A percentile compares a stretch with the other conserved stretches of the same genome.
These are phyloP conservation scores for Pseudocercospora cruenta DNA, from an alignment of 2,329 filamentous ascomycete genomes.

Conservation along the genomic window DNA sequence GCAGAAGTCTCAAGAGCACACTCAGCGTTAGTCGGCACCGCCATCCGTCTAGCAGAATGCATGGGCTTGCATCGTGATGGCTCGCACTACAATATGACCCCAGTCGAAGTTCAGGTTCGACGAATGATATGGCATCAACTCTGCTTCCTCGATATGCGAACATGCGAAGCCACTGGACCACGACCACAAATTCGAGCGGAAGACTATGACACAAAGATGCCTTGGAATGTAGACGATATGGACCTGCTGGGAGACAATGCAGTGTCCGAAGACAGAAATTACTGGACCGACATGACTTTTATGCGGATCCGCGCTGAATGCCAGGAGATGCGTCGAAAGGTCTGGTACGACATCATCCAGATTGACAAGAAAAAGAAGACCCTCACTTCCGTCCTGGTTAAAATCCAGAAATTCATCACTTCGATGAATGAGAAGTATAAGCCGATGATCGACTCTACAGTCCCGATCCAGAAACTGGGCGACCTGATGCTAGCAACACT, in stretches of 20 bases:
- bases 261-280: constrained; percentile 51
- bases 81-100: constrained; percentile 65
- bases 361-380: constrained; percentile 65
- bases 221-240: constrained; percentile 70
- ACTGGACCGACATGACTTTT: constrained; percentile 71
- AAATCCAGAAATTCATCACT: constrained; percentile 69
- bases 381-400: constrained; percentile 66
- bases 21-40: constrained; percentile 71
- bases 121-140: constrained; percentile 77
- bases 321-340: constrained; percentile 70
- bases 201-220: constrained; percentile 74
- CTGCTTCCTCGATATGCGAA: constrained; percentile 74
- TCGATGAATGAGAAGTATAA: constrained; percentile 69
- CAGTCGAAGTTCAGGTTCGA: constrained; percentile 71
- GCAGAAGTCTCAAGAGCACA: constrained; percentile 73
- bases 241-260: constrained; percentile 55
- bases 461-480: constrained; percentile 66
- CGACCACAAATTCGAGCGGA: constrained; percentile 71
- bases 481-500: constrained; percentile 68
- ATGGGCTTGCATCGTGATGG: constrained; percentile 77
- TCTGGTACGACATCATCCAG: constrained; percentile 70
- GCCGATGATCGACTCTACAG: constrained; percentile 61
- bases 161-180: constrained; percentile 74
- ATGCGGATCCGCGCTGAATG: constrained; percentile 71
- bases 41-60: constrained; percentile 74